Evolutionary conservation across 768 basidiomycete species (phyloP).

Genomic region (Rhizopogon salebrosus): DNA sequence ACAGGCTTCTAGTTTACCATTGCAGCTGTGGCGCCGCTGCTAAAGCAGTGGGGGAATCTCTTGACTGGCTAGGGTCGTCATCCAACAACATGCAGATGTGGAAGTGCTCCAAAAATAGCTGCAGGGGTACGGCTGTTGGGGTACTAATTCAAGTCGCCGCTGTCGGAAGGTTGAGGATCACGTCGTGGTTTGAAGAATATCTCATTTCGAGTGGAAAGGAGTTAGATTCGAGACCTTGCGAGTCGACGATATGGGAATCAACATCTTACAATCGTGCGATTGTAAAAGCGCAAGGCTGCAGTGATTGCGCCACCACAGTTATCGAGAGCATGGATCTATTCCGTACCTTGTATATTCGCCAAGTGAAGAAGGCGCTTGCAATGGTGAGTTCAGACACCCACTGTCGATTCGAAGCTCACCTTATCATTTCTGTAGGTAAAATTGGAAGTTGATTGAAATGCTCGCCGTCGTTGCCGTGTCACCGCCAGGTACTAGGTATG

Average conservation of each 20-base stretch:
- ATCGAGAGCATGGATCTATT: neutral
- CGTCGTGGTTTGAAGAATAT: neutral
- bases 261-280: neutral
- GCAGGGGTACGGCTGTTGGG: too few species aligned
- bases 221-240: neutral
- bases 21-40: constrained; percentile 27
- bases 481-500: too few species aligned
- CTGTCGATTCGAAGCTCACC: too few species aligned
- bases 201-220: neutral
- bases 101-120: too few species aligned
- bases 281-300: too few species aligned
- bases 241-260: neutral
- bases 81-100: too few species aligned
- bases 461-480: too few species aligned
- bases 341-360: neutral
- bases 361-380: neutral
- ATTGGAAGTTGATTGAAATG: too few species aligned
- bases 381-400: constrained; percentile 6
- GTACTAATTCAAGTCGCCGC: too few species aligned
- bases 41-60: neutral
- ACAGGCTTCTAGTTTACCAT: constrained; percentile 38
- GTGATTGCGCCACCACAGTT: neutral
- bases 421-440: too few species aligned
- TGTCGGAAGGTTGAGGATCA: neutral
- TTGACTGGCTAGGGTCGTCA: too few species aligned